These are phyloP conservation scores for Rhodotorula sp. DNA, from an alignment of 1,284 basidiomycete species.

Conservation along the genomic window DNA sequence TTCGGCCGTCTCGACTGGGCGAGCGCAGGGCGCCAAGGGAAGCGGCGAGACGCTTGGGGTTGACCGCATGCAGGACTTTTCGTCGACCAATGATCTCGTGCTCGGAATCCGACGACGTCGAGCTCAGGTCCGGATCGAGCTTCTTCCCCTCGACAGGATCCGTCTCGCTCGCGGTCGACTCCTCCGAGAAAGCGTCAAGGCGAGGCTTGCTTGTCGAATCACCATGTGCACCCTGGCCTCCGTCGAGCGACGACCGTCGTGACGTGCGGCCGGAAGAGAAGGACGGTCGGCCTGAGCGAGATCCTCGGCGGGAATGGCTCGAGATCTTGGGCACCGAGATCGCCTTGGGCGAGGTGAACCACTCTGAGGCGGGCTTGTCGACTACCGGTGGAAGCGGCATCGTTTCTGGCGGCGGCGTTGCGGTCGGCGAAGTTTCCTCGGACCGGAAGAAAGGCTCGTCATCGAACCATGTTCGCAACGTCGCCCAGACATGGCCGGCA, in stretches of 20 bases:
- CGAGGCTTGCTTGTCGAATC: background rate
- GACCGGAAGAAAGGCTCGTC: slow-evolving; percentile 8
- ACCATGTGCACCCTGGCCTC: background rate
- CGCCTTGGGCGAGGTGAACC: slow-evolving; percentile 2
- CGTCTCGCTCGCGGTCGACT: slow-evolving; percentile 30
- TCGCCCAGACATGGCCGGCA: slow-evolving; percentile 35
- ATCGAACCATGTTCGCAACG: slow-evolving; percentile 33
- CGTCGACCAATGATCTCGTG: slow-evolving; percentile 4
- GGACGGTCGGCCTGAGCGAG: background rate
- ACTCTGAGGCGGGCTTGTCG: background rate
- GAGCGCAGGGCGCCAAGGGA: slow-evolving; percentile 14
- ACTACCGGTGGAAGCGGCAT: background rate
- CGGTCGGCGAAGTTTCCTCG: slow-evolving; percentile 5
- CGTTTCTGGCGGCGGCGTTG: background rate
- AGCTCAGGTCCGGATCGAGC: slow-evolving; percentile 19
- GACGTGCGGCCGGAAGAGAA: slow-evolving; percentile 9
- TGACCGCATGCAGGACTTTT: background rate
- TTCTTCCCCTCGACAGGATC: slow-evolving; percentile 3
- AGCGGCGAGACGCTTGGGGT: slow-evolving; percentile 17
- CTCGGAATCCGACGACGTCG: slow-evolving; percentile 35
- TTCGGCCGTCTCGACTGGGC: background rate
- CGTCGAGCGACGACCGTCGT: slow-evolving; percentile 1
- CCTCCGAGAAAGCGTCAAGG: slow-evolving; percentile 34
- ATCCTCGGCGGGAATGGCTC: background rate
- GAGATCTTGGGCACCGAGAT: background rate